Evolutionary conservation across 1,139 yeast species (phyloP).

Genomic region (Pichia cactophila): DNA sequence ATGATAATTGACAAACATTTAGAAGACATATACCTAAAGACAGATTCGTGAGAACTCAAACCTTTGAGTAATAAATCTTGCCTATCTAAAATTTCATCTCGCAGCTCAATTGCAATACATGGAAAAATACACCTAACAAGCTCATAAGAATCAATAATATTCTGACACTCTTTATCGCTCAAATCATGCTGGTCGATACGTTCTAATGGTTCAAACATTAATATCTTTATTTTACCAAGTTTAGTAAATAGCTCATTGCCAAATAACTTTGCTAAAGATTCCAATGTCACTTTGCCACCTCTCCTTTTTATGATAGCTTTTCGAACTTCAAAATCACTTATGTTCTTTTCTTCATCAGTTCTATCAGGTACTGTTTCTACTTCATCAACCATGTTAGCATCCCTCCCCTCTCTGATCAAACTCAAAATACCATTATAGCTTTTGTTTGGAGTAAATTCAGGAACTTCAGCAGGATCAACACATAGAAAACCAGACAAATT

Average conservation of each 20-base stretch:
- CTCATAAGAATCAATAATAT: constrained; percentile 80
- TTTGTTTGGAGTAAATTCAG: constrained; percentile 74
- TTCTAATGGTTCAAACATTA: constrained; percentile 62
- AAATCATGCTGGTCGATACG: constrained; percentile 31
- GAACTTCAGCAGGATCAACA: constrained; percentile 94
- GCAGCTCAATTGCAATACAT: constrained; percentile 43
- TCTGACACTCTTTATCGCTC: constrained; percentile 57
- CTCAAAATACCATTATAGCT: constrained; percentile 59
- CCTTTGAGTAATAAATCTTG: constrained; percentile 52
- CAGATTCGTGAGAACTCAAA: constrained; percentile 63
- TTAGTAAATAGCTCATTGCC: constrained; percentile 47
- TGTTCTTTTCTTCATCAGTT: not conserved
- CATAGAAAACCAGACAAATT: constrained; percentile 90
- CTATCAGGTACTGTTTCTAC: not conserved
- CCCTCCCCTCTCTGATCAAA: constrained; percentile 72
- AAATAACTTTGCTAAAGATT: constrained; percentile 44
- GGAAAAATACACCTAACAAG: constrained; percentile 71
- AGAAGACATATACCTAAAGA: constrained; percentile 84
- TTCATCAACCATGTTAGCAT: constrained; percentile 53
- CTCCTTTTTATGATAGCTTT: constrained; percentile 75
- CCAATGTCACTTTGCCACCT: constrained; percentile 74
- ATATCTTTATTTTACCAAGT: constrained; percentile 60
- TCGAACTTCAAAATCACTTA: constrained; percentile 33
- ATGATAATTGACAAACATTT: constrained; percentile 83
- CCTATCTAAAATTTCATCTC: constrained; percentile 40